Conservation (phyloP, 2,329 filamentous ascomycete species). For the Xylariomycetidae sp. region DNA sequence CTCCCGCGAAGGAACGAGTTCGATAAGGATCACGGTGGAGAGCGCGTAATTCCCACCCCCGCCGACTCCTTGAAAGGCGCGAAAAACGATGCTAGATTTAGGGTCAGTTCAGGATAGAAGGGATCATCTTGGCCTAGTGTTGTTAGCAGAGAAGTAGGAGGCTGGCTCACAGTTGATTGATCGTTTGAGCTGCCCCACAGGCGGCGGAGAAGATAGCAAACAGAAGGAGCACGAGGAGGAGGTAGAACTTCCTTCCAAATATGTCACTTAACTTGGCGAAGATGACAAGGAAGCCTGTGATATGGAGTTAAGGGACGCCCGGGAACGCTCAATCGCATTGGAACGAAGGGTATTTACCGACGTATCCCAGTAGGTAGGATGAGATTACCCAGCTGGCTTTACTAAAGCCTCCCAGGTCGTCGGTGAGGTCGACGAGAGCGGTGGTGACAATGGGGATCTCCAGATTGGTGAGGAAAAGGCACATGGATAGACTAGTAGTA, state of each 20-base stretch:
- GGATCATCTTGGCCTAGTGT: too few relatives aligned
- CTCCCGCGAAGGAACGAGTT: constrained; percentile 12
- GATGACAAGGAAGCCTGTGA: constrained; percentile 2
- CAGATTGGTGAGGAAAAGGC: constrained; percentile 1
- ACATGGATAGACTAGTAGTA: not conserved
- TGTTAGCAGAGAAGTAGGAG: not conserved
- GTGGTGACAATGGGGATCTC: constrained; percentile 6
- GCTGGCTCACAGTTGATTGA: constrained; percentile 2
- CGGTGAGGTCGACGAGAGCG: constrained; percentile 2
- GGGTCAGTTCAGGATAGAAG: not conserved
- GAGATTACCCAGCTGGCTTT: constrained; percentile 4
- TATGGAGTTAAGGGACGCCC: not conserved
- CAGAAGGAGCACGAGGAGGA: not conserved
- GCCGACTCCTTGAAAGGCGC: constrained; percentile 23
- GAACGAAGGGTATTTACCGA: constrained; percentile 2
- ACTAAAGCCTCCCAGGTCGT: constrained; percentile 5
- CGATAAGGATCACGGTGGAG: constrained; percentile 13
- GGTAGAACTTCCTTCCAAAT: constrained; percentile 1
- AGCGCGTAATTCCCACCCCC: constrained; percentile 19
- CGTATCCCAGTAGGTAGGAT: constrained; percentile 6
- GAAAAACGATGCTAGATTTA: constrained; percentile 16
- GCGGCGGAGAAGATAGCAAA: constrained; percentile 4
- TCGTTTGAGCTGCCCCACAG: constrained; percentile 1
- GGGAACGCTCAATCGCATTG: not conserved
- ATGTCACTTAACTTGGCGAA: constrained; percentile 5